These are phyloP conservation scores for Xylariaceae sp. DNA, from an alignment of 2,329 filamentous ascomycete species.

Conservation along the genomic window DNA sequence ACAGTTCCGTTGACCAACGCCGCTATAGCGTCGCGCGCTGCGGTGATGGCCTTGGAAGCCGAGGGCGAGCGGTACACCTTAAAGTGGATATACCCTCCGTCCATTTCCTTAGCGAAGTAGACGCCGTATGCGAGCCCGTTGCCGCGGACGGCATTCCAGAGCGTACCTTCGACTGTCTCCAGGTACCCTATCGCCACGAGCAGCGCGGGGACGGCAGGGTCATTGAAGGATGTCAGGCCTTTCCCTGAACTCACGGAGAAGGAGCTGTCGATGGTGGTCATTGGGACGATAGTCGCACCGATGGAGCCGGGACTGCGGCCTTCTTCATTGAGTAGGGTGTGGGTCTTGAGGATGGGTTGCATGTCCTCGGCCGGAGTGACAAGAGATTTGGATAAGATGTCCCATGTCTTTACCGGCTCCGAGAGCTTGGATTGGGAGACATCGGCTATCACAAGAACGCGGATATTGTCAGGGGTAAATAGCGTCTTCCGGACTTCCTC, in stretches of 20 bases:
- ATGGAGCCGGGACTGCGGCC: constrained; percentile 70
- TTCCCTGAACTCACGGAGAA: constrained; percentile 72
- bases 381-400: constrained; percentile 51
- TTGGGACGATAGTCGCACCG: constrained; percentile 74
- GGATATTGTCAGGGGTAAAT: constrained; percentile 79
- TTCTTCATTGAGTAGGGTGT: constrained; percentile 66
- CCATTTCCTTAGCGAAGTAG: constrained; percentile 69
- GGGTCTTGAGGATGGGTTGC: constrained; percentile 64
- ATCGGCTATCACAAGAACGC: constrained; percentile 78
- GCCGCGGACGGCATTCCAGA: constrained; percentile 90
- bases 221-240: constrained; percentile 68
- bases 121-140: constrained; percentile 90
- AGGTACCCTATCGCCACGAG: constrained; percentile 88
- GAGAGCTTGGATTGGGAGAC: constrained; percentile 58
- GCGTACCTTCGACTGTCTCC: constrained; percentile 85
- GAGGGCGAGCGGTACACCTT: constrained; percentile 88
- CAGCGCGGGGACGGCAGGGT: constrained; percentile 74
- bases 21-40: constrained; percentile 67
- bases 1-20: constrained; percentile 67
- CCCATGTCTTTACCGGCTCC: constrained; percentile 75
- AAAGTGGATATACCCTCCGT: constrained; percentile 76
- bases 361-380: constrained; percentile 47
- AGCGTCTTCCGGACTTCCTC: constrained; percentile 69
- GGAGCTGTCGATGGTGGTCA: constrained; percentile 88
- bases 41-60: constrained; percentile 76